phyloP scores from a whole-genome alignment of 2,329 filamentous ascomycete species.

The Phialocephala sp. region DNA sequence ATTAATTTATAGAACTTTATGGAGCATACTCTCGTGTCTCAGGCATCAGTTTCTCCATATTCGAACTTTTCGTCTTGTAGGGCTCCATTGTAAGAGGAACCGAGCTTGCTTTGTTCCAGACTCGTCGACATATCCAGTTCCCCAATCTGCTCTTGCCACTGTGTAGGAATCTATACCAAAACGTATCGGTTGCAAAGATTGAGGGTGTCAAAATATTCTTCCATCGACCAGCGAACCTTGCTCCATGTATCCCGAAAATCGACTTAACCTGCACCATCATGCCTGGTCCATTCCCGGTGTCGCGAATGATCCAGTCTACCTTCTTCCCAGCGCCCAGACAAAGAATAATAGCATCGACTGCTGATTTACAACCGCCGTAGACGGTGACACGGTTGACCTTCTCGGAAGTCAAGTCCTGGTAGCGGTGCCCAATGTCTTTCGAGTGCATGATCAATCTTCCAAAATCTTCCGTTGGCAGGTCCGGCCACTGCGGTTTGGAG shows the following conservation, averaged over 20 bases:
- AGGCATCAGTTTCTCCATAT: constrained; percentile 24
- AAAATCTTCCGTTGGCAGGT: constrained; percentile 19
- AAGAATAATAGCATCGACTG: constrained; percentile 22
- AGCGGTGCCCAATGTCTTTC: constrained; percentile 22
- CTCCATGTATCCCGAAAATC: constrained; percentile 15
- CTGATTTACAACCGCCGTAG: constrained; percentile 26
- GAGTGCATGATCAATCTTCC: constrained; percentile 17
- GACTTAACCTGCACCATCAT: constrained; percentile 23
- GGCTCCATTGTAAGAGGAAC: constrained; percentile 20
- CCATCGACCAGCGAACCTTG: constrained; percentile 17
- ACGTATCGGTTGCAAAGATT: constrained; percentile 17
- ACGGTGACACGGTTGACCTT: constrained; percentile 22
- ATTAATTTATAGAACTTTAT: not conserved
- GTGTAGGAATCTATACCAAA: constrained; percentile 26
- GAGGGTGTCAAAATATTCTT: constrained; percentile 25
- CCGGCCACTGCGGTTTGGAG: constrained; percentile 26
- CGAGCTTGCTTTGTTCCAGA: constrained; percentile 20
- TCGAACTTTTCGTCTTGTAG: constrained; percentile 22
- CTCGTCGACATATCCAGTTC: constrained; percentile 17
- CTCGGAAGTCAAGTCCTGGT: constrained; percentile 18
- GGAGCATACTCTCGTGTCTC: constrained; percentile 18
- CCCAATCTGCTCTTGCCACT: constrained; percentile 26
- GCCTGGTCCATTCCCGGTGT: constrained; percentile 24
- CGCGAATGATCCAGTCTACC: constrained; percentile 29
- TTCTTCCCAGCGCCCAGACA: constrained; percentile 23